These are phyloP conservation scores for Neurospora sp. DNA, from an alignment of 495 filamentous ascomycete species.

Conservation along the genomic window DNA sequence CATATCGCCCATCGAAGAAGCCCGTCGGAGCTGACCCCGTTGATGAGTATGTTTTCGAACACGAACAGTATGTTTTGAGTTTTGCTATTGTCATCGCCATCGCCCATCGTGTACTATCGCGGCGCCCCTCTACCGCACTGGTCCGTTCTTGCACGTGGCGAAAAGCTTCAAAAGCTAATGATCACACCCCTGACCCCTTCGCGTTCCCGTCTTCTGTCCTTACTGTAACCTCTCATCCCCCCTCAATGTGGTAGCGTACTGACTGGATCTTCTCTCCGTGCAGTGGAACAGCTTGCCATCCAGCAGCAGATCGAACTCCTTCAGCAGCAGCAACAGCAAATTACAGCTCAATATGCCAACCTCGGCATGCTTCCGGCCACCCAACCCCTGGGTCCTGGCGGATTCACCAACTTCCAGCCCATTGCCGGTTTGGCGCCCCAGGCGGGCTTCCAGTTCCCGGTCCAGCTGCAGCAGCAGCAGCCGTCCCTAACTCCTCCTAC, in stretches of 20 bases:
- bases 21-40: slow-evolving; percentile 91
- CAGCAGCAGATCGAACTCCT: slow-evolving; percentile 97
- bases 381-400: slow-evolving; percentile 60
- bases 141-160: not conserved
- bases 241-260: slow-evolving; percentile 11
- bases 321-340: slow-evolving; percentile 97
- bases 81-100: not conserved
- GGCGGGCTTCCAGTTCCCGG: slow-evolving; percentile 83
- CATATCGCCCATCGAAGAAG: slow-evolving; percentile 97
- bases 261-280: slow-evolving; percentile 11
- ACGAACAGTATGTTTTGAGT: slow-evolving; percentile 40
- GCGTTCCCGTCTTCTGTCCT: not conserved
- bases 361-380: slow-evolving; percentile 86
- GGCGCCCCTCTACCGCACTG: not conserved
- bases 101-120: not conserved
- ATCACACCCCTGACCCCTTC: not conserved
- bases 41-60: slow-evolving; percentile 82
- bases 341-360: slow-evolving; percentile 91
- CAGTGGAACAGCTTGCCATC: slow-evolving; percentile 97
- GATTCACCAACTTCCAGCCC: slow-evolving; percentile 57
- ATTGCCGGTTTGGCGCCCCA: slow-evolving; percentile 77
- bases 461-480: slow-evolving; percentile 66
- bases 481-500: slow-evolving; percentile 65
- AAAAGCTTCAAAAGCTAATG: not conserved
- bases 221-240: not conserved